Conservation (phyloP, 1,284 basidiomycete genomes). For the Lentinula novae-zelandiae region DNA sequence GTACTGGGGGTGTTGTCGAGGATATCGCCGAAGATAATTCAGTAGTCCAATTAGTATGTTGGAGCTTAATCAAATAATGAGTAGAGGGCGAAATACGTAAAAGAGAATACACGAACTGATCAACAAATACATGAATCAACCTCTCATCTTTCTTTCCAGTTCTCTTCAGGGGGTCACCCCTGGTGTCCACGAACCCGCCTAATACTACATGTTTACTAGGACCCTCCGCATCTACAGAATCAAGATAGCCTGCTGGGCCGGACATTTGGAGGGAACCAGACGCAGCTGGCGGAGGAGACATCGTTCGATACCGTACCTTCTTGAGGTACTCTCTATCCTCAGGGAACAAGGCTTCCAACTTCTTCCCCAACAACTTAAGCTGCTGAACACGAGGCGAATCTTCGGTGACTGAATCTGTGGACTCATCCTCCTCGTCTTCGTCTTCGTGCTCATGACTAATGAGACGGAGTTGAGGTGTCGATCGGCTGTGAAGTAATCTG, state of each 20-base stretch:
- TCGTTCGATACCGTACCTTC: conserved; percentile 11
- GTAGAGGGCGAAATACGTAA: not conserved
- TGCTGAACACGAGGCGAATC: conserved; percentile 14
- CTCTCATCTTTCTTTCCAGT: conserved; percentile 38
- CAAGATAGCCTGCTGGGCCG: conserved; percentile 1
- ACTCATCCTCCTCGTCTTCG: conserved; percentile 11
- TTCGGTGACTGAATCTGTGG: conserved; percentile 5
- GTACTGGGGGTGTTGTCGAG: conserved; percentile 24
- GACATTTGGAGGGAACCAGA: not conserved
- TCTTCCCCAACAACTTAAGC: conserved; percentile 20
- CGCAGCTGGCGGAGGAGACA: conserved; percentile 3
- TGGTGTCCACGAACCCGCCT: conserved; percentile 43
- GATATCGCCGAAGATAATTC: conserved; percentile 54
- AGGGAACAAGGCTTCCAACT: conserved; percentile 23
- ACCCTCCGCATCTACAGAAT: conserved; percentile 13
- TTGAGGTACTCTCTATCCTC: conserved; percentile 21
- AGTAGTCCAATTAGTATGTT: conserved; percentile 82
- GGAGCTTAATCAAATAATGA: conserved; percentile 44
- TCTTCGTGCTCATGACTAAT: not conserved
- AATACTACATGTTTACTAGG: conserved; percentile 22
- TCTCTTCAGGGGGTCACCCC: conserved; percentile 29
- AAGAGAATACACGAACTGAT: conserved; percentile 56
- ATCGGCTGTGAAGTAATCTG: conserved; percentile 21
- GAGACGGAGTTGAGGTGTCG: conserved; percentile 16
- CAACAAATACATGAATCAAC: conserved; percentile 80